Percentiles rank a stretch among this genome's conserved stretches.
Conservation (phyloP, 257 asterid genomes). For the Lycium barbarum region DNA sequence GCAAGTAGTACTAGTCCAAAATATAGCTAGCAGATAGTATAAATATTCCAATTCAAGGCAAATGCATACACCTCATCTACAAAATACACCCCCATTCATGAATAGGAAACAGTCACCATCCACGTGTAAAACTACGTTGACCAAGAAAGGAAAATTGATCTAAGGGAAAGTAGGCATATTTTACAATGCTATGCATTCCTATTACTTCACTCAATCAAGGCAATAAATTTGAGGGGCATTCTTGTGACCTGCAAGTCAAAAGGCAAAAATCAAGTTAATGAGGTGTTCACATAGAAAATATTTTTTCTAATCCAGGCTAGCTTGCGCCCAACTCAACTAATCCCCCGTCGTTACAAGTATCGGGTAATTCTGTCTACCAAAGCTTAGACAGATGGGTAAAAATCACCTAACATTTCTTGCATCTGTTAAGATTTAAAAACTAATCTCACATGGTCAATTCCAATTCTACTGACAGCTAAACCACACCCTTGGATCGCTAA, state of each 20-base stretch:
- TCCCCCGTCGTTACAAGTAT: not conserved
- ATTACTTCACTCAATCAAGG: not conserved
- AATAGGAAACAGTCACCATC: not conserved
- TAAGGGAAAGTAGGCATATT: not conserved
- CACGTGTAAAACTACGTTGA: not conserved
- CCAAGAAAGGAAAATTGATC: not conserved
- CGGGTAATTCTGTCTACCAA: not conserved
- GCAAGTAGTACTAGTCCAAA: not conserved
- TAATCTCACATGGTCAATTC: not conserved
- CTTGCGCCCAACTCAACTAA: not conserved
- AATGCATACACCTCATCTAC: constrained; percentile 6
- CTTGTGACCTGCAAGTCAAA: not conserved
- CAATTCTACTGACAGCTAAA: constrained; percentile 5
- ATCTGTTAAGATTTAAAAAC: not conserved
- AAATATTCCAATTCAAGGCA: not conserved
- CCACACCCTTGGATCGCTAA: not conserved
- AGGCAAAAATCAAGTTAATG: constrained; percentile 11
- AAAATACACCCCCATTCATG: not conserved
- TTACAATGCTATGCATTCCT: not conserved
- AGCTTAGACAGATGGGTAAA: not conserved
- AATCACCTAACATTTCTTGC: not conserved
- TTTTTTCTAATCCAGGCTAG: not conserved
- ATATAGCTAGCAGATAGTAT: not conserved
- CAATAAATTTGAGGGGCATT: not conserved
- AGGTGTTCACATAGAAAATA: not conserved